Conservation (phyloP, 805 yeast species). For the Starmerella vaccinii region DNA sequence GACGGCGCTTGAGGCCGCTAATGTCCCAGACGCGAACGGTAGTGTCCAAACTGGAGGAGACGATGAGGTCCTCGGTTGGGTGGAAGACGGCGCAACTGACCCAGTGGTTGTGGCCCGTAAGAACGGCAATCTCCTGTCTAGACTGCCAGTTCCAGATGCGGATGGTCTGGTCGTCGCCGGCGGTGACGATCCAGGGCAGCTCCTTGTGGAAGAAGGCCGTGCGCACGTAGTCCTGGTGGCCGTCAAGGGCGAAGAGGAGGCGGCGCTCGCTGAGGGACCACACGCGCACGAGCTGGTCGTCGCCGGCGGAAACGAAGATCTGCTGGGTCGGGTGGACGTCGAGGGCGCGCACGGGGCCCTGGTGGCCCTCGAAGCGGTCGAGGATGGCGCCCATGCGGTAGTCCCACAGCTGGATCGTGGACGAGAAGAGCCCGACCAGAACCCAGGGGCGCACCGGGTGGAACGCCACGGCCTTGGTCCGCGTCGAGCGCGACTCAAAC, state of each 20-base stretch:
- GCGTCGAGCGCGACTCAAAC: constrained; percentile 94
- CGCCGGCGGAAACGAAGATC: constrained; percentile 93
- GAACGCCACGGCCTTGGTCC: constrained; percentile 96
- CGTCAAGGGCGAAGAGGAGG: constrained; percentile 80
- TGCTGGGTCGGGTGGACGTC: constrained; percentile 98
- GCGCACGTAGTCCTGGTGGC: constrained; percentile 92
- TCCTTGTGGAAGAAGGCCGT: constrained; percentile 91
- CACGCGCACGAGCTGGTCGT: constrained; percentile 86
- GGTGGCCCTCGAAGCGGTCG: constrained; percentile 95
- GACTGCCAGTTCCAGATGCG: constrained; percentile 99
- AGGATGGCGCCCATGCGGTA: constrained; percentile 97
- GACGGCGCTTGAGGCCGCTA: constrained; percentile 85
- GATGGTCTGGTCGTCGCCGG: constrained; percentile 96
- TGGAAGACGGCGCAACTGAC: constrained; percentile 98
- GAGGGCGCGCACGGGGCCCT: constrained; percentile 93
- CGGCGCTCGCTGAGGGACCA: constrained; percentile 84
- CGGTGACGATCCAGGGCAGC: constrained; percentile 92
- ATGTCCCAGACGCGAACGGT: constrained; percentile 99
- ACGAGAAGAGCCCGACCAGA: constrained; percentile 84
- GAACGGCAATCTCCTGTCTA: constrained; percentile 90
- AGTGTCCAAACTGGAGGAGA: constrained; percentile 92
- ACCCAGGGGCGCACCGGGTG: constrained; percentile 96
- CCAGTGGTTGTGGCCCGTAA: constrained; percentile 97
- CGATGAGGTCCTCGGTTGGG: constrained; percentile 87
- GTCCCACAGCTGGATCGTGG: constrained; percentile 99